Evolutionary conservation across 768 basidiomycete genomes (phyloP).

Genomic region (Rhodotorula kratochvilovae): DNA sequence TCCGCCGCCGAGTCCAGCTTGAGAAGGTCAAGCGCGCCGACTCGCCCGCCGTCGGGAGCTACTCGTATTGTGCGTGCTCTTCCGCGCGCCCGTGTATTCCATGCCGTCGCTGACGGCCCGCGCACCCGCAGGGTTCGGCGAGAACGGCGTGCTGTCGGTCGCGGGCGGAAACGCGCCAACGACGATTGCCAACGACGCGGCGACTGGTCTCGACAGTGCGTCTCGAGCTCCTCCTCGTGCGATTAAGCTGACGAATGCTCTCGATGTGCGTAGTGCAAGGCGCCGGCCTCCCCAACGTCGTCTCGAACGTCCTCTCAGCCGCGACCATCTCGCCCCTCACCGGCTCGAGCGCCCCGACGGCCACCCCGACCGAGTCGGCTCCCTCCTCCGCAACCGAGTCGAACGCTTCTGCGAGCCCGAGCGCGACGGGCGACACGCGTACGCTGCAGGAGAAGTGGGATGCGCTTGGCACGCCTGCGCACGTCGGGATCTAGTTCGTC

Average conservation of each 20-base stretch:
- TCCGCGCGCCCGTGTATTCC: no score
- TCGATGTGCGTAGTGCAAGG: not conserved
- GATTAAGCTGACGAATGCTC: not conserved
- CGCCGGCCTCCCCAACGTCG: not conserved
- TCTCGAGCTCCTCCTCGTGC: not conserved
- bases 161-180: not conserved
- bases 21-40: conserved; percentile 38
- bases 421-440: not conserved
- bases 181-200: not conserved
- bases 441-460: conserved; percentile 19
- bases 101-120: not conserved
- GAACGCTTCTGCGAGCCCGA: not conserved
- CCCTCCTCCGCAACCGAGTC: not conserved
- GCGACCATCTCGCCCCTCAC: not conserved
- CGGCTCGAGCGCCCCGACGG: not conserved
- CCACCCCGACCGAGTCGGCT: not conserved
- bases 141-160: conserved; percentile 2
- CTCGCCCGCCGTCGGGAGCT: not conserved
- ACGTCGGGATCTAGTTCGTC: conserved; percentile 7
- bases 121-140: conserved; percentile 1
- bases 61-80: conserved; percentile 14
- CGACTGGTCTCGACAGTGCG: conserved; percentile 19
- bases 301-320: not conserved
- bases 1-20: not conserved
- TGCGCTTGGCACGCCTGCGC: not conserved